phyloP scores from a whole-genome alignment of 805 yeast species.

The Candida patagonica region DNA sequence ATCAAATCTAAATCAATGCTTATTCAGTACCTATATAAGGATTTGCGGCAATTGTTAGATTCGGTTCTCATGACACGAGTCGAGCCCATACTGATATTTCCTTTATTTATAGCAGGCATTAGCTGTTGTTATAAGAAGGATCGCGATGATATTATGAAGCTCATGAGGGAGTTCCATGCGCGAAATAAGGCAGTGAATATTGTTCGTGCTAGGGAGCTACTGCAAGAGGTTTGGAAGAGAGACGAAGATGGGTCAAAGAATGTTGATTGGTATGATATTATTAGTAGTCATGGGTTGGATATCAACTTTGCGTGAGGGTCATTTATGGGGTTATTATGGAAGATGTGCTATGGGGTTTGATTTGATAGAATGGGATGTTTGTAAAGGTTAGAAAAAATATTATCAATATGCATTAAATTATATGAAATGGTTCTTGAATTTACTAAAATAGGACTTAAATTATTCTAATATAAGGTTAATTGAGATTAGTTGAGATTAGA shows the following conservation, averaged over 20 bases:
- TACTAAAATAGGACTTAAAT: no score
- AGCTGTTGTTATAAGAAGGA: constrained; percentile 48
- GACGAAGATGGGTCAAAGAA: constrained; percentile 44
- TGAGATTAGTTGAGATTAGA: no score
- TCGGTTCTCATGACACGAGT: constrained; percentile 55
- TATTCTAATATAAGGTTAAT: no score
- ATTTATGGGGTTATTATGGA: no score
- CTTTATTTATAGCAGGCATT: constrained; percentile 69
- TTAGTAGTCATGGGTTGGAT: constrained; percentile 66
- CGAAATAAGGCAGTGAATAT: constrained; percentile 63
- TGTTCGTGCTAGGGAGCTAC: constrained; percentile 33
- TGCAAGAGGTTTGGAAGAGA: constrained; percentile 36
- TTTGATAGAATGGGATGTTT: no score
- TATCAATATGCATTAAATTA: no score
- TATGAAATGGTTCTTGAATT: no score
- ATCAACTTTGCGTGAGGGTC: constrained; percentile 72
- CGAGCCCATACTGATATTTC: constrained; percentile 66
- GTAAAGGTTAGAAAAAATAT: no score
- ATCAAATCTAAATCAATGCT: constrained; percentile 55
- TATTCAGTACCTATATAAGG: constrained; percentile 48
- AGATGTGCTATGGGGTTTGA: no score
- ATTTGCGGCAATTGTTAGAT: constrained; percentile 48
- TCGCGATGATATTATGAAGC: constrained; percentile 39
- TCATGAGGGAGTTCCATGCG: constrained; percentile 47
- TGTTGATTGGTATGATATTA: constrained; percentile 65